Conservation (phyloP, 169 alveolate species). For the Eimeria praecox region DNA sequence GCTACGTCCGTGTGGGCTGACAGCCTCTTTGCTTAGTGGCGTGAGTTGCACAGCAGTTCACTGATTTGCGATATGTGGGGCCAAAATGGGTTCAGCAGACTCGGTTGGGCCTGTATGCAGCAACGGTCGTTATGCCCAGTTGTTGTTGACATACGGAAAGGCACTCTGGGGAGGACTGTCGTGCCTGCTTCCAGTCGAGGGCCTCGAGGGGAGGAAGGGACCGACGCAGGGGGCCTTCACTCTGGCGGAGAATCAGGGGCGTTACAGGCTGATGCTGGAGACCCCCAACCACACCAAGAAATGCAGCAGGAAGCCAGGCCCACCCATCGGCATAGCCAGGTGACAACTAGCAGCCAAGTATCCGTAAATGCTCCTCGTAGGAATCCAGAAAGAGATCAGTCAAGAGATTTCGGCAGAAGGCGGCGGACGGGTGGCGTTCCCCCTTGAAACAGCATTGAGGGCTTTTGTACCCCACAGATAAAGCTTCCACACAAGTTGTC, state of each 20-base stretch:
- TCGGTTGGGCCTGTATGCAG: slow-evolving; percentile 30
- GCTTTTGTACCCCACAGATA: not conserved
- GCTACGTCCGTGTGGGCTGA: not conserved
- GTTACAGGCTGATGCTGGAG: not conserved
- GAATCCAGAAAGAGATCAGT: slow-evolving; percentile 43
- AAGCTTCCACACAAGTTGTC: not conserved
- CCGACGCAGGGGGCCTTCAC: not conserved
- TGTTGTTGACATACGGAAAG: slow-evolving; percentile 22
- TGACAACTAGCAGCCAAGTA: not conserved
- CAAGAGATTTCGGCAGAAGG: slow-evolving; percentile 61
- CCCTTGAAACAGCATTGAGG: not conserved
- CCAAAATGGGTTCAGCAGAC: not conserved
- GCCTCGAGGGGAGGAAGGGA: not conserved
- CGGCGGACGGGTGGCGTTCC: slow-evolving; percentile 37
- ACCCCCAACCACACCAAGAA: slow-evolving; percentile 2
- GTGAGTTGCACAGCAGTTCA: not conserved
- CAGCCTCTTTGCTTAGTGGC: no score
- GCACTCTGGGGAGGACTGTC: slow-evolving; percentile 46
- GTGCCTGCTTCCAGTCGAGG: slow-evolving; percentile 22
- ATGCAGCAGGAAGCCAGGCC: slow-evolving; percentile 10
- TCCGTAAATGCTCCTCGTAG: slow-evolving; percentile 33
- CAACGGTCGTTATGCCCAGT: slow-evolving; percentile 50
- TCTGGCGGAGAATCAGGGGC: slow-evolving; percentile 24
- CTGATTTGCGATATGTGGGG: not conserved
- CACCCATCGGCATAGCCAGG: slow-evolving; percentile 11